Evolutionary conservation across 148 eudicot genomes (phyloP), one percentile per base, ranked within the genome.

Genomic region (Rhododendron ferrugineum): DNA sequence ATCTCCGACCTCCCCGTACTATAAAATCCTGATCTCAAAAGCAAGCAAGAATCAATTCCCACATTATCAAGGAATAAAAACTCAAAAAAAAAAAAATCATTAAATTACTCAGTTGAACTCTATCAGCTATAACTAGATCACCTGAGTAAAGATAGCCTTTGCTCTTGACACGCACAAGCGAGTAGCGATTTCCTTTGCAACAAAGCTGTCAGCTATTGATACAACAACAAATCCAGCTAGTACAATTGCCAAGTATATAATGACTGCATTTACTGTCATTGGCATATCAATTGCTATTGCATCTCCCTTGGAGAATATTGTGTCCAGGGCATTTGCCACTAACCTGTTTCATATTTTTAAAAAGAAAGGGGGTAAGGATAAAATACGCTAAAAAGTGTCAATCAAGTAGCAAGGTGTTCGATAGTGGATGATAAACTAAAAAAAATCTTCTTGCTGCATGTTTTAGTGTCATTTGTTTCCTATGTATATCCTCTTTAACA

Each of bases 211-310:
- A 83, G 99, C 98, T 68, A 97, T 94, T 68, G 98, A 89, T 40
- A 95, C 98, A 84, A 95, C 96, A 84, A 93, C 90, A 85, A 90
- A 88, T 62, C 99, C 98, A 10, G 98, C 89, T 82, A 93, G 92
- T 84, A 97, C 85, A 74, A 94, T 90, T 2, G 98, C 98, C 90
- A 97, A 89, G 87, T 97, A 97, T 84, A 94, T 90, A 90, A 97
- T 90, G 78, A 97, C 98, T 28, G 99, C 98, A 87, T 80, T 91
- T 77, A 85, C 91, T 0, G 98, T 97, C 99, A 97, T 97, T 37
- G 94, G 98, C 99, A 97, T 97, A 87, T 91, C 99, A 88, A 97
- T 92, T 73, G 98, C 99, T 90, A 97, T 95, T 37, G 94, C 88
- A 87, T 92, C 98, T 86, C 98, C 97, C 91, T 91, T 94, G 15